Evolutionary conservation across 805 yeast genomes (phyloP).

Genomic region (Lipomyces chichibuensis): DNA sequence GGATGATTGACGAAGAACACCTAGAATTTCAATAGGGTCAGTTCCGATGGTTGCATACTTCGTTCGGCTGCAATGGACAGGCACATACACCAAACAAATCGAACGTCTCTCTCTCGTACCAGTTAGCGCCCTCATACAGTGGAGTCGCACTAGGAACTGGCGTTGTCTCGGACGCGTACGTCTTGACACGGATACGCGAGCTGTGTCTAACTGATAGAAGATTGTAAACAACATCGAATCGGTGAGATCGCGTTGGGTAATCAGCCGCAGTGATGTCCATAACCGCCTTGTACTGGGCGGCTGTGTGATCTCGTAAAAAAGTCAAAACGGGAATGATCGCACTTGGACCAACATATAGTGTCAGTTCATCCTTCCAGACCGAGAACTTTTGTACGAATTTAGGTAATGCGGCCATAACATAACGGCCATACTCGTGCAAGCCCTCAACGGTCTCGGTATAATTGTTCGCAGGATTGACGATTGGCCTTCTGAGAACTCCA

Average conservation of each 20-base stretch:
- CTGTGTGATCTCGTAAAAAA: conserved; percentile 75
- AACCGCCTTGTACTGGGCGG: conserved; percentile 76
- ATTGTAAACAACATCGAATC: conserved; percentile 87
- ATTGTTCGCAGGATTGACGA: conserved; percentile 77
- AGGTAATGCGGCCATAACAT: conserved; percentile 76
- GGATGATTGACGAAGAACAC: conserved; percentile 86
- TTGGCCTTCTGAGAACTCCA: conserved; percentile 49
- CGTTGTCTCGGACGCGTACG: conserved; percentile 80
- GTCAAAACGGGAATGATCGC: conserved; percentile 71
- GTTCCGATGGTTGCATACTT: background rate
- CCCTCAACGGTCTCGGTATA: conserved; percentile 52
- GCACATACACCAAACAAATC: conserved; percentile 69
- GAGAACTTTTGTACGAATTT: conserved; percentile 80
- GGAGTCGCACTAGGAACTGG: conserved; percentile 80
- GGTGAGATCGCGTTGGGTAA: conserved; percentile 78
- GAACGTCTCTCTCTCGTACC: conserved; percentile 89
- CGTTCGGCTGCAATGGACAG: background rate
- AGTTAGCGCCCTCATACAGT: conserved; percentile 77
- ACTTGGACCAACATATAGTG: conserved; percentile 72
- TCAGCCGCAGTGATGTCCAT: conserved; percentile 87
- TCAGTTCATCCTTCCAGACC: conserved; percentile 89
- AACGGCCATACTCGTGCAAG: conserved; percentile 61
- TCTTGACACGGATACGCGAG: conserved; percentile 85
- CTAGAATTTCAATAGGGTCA: conserved; percentile 2
- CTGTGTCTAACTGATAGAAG: conserved; percentile 78